These are phyloP conservation scores for Aspergillus pseudonomiae DNA, from an alignment of 2,329 filamentous ascomycete genomes.

Conservation along the genomic window DNA sequence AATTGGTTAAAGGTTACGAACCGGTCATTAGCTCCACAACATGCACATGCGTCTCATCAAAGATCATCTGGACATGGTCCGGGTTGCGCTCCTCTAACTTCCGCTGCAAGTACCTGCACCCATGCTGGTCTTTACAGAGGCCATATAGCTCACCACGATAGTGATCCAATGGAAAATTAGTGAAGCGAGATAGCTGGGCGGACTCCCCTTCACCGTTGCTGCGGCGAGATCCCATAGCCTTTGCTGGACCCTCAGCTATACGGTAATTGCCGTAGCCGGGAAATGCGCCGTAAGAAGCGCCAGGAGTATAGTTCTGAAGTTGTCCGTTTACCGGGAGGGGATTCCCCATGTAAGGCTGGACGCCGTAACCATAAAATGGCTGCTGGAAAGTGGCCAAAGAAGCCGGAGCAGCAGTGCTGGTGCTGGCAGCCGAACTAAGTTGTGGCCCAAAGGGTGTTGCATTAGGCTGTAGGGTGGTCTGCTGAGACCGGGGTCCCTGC, in stretches of 20 bases:
- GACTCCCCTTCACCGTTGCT: conserved; percentile 44
- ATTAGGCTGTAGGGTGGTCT: conserved; percentile 77
- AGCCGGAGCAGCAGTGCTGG: conserved; percentile 33
- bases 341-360: conserved; percentile 59
- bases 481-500: conserved; percentile 60
- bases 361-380: conserved; percentile 54
- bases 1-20: conserved; percentile 31
- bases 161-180: conserved; percentile 78
- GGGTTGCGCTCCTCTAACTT: conserved; percentile 89
- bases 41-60: conserved; percentile 87
- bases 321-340: conserved; percentile 40
- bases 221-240: conserved; percentile 70
- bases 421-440: conserved; percentile 41
- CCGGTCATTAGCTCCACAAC: conserved; percentile 95
- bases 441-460: conserved; percentile 77
- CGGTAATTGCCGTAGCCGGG: conserved; percentile 58
- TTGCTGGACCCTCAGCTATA: conserved; percentile 73
- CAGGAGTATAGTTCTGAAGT: conserved; percentile 52
- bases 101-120: conserved; percentile 94
- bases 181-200: conserved; percentile 74
- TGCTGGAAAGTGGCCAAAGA: conserved; percentile 38
- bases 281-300: conserved; percentile 58
- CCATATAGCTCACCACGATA: conserved; percentile 83
- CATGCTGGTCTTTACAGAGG: conserved; percentile 96
- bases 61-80: conserved; percentile 88